phyloP scores from a whole-genome alignment of 768 basidiomycete genomes.

The Russula sp. region DNA sequence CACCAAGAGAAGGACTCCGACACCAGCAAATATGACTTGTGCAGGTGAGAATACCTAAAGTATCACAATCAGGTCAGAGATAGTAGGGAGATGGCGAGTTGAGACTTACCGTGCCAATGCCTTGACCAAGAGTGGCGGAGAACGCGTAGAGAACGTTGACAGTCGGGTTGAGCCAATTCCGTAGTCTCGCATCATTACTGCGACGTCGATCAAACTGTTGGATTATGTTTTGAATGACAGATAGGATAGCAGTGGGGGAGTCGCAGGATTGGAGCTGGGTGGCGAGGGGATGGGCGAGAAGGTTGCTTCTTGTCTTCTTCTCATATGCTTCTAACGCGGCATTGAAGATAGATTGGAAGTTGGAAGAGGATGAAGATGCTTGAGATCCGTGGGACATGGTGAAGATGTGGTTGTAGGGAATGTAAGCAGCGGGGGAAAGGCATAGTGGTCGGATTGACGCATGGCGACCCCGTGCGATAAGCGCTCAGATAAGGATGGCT shows the following conservation, averaged over 20 bases:
- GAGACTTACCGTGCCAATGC: background rate
- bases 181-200: background rate
- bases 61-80: background rate
- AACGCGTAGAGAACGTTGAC: constrained; percentile 6
- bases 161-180: background rate
- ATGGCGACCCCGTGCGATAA: no score
- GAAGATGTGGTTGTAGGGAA: no score
- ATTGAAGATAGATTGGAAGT: background rate
- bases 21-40: no score
- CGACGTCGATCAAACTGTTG: background rate
- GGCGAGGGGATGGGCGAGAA: background rate
- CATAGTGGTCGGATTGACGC: no score
- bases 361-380: background rate
- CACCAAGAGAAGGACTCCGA: constrained; percentile 5
- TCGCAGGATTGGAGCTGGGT: background rate
- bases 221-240: background rate
- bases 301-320: background rate
- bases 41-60: background rate
- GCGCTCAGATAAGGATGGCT: no score
- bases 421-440: no score
- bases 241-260: background rate
- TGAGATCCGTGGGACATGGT: no score
- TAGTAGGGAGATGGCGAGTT: no score
- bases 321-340: background rate
- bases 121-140: no score